Base-by-base conservation (phyloP, 306 rosid species). In the Astragalus glycyphyllos region DNA sequence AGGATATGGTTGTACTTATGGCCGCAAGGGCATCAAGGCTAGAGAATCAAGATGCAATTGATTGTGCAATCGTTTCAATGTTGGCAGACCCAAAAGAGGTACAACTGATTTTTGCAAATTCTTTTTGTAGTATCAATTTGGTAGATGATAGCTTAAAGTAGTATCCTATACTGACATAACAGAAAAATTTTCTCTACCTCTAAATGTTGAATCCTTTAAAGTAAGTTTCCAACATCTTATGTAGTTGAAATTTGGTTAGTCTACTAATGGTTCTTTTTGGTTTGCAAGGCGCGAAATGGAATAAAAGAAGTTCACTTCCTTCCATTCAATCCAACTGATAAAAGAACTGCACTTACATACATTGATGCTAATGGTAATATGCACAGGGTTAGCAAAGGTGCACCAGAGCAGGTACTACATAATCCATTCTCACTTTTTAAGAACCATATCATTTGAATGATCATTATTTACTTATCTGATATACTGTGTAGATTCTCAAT, bases 311-410 rank as follows among this genome's bases (percentile, higher is more conserved):
- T 89, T 79, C 96, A 89, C 63, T 89, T 89, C 79, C 96, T 89
- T 65, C 91, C 96, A n/a, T 89, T 89, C 71, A 89, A 84, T 79
- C 92, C 92, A 44, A 85, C 87, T 4, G 90, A 85, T 68, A 89
- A 87, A 74, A 89, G 92, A 80, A 89, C 90, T 58, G 92, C 96
- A 49, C 92, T 87, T 65, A 81, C 96, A 55, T 89, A 87, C 62
- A 41, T 65, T 38, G 92, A 87, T 78, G 83, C 70, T 40, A 34
- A 67, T 49, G 90, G 89, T 68, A 85, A 80, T 26, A 85, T 83
- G 87, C 89, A 85, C 20, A 85, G 96, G 71, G 92, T 81, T 31
- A 87, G 96, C 73, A 89, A 89, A 82, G 96, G 96, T 62, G 92
- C 96, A 77, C 92, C 90, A 26, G 96, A 87, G 66, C 90, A 90